These are phyloP conservation scores for Croton setiger DNA, from an alignment of 441 rosid genomes.

Conservation along the genomic window DNA sequence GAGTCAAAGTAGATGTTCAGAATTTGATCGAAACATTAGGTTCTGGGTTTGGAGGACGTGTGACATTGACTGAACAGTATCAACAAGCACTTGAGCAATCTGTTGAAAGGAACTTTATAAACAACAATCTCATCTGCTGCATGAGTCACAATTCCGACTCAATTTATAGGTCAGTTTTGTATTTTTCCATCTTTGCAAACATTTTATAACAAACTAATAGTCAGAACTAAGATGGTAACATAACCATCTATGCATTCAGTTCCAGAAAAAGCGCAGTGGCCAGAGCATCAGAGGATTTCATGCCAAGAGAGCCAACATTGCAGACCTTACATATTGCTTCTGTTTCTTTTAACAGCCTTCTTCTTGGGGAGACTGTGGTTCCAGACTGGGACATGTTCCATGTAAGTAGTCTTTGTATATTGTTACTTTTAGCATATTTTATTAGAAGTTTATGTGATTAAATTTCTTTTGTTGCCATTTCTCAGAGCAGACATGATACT, in stretches of 20 bases:
- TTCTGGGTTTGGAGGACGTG: slow-evolving; percentile 58
- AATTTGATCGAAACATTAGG: slow-evolving; percentile 65
- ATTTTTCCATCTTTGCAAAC: slow-evolving; percentile 1
- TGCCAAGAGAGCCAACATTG: slow-evolving; percentile 57
- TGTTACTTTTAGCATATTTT: not conserved
- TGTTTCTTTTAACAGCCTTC: slow-evolving; percentile 64
- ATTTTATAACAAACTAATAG: not conserved
- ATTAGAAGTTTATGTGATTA: no score
- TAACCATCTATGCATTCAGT: slow-evolving; percentile 32
- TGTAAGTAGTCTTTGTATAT: slow-evolving; percentile 32
- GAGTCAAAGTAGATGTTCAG: slow-evolving; percentile 80
- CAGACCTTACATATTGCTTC: slow-evolving; percentile 70
- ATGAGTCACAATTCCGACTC: slow-evolving; percentile 74
- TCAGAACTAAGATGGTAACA: slow-evolving; percentile 12
- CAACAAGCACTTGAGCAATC: slow-evolving; percentile 68
- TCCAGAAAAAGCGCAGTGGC: slow-evolving; percentile 52
- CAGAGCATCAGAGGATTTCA: slow-evolving; percentile 75
- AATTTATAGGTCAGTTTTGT: slow-evolving; percentile 45
- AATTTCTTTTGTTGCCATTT: slow-evolving; percentile 12
- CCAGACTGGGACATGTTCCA: slow-evolving; percentile 91
- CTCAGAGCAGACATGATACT: slow-evolving; percentile 57
- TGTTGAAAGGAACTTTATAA: slow-evolving; percentile 46
- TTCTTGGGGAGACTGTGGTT: slow-evolving; percentile 63
- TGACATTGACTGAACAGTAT: slow-evolving; percentile 51
- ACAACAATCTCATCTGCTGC: slow-evolving; percentile 59